Evolutionary conservation across 495 filamentous ascomycete species (phyloP), one percentile per base, ranked within the genome.

Genomic region (Penicillium ucsense): DNA sequence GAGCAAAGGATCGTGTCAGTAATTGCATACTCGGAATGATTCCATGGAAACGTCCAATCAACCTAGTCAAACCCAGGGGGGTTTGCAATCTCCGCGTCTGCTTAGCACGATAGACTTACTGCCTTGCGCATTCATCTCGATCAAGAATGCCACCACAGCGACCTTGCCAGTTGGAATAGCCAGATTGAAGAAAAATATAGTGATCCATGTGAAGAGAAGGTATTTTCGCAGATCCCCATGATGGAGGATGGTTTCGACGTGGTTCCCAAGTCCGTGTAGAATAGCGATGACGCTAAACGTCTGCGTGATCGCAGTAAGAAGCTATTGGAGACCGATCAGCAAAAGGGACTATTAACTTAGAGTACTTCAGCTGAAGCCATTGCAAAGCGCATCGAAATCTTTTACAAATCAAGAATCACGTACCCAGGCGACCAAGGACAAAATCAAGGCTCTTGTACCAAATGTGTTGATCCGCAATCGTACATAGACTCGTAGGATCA

Each of bases 101-200:
- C 20, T 20, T 20, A 2, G 20, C 20, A 20, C 20, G n/a, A 11
- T n/a, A 27, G 29, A 48, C 51, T 11, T 46, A 60, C 57, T 60
- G 51, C 51, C 50, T 43, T 56, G 57, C 4, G 42, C 43, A 38
- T 57, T 60, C 57, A 60, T 60, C 30, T 60, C 57, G 39, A 60
- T 49, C 31, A 60, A 32, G 27, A 60, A 60, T 6, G 54, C 54
- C 7, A 52, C 46, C 20, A 60, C 57, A 2, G 57, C 57, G 3
- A 60, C 54, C 41, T 60, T 60, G 28, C 57, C 57, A 29, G 54
- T 57, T 3, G 57, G 57, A 49, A 60, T 60, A 1, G 54, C 57
- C 33, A 60, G 8, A 43, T 60, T 60, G 49, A 60, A 60, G 35
- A 60, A 60, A 30, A 60, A 60, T 9, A 60, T 54, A 4, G 57